A percentile compares a stretch with the other conserved stretches of the same genome.
Evolutionary conservation across 805 yeast genomes (phyloP).

Genomic region (Priceomyces fermenticarens): DNA sequence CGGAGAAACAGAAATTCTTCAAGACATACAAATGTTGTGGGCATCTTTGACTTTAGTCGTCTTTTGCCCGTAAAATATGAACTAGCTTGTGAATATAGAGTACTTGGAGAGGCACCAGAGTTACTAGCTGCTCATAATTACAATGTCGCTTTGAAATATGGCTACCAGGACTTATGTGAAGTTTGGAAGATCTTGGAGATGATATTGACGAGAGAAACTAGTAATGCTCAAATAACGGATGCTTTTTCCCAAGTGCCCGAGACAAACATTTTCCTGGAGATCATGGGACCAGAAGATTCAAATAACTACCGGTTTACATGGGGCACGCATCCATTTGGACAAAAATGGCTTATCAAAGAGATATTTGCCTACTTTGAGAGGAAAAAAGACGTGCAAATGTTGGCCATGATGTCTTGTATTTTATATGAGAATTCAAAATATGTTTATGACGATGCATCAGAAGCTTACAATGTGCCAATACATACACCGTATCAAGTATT

Average conservation of each 20-base stretch:
- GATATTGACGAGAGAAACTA: constrained; percentile 42
- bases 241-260: background rate
- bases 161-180: constrained; percentile 60
- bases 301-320: constrained; percentile 49
- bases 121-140: constrained; percentile 69
- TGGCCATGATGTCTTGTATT: constrained; percentile 82
- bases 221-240: background rate
- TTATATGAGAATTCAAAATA: constrained; percentile 44
- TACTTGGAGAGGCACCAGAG: constrained; percentile 62
- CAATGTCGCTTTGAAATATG: constrained; percentile 61
- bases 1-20: constrained; percentile 16
- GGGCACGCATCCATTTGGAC: constrained; percentile 82
- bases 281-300: constrained; percentile 8
- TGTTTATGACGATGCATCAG: constrained; percentile 14
- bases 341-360: constrained; percentile 59
- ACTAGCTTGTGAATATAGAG: constrained; percentile 62
- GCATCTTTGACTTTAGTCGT: constrained; percentile 61
- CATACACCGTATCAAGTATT: constrained; percentile 44
- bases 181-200: constrained; percentile 68
- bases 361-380: constrained; percentile 63
- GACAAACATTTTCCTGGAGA: constrained; percentile 3
- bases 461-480: constrained; percentile 36
- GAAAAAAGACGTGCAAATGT: constrained; percentile 75
- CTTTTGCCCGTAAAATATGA: constrained; percentile 75
- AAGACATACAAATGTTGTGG: constrained; percentile 52